Evolutionary conservation across 2,329 filamentous ascomycete genomes (phyloP).

Genomic region (Fusarium sp.): DNA sequence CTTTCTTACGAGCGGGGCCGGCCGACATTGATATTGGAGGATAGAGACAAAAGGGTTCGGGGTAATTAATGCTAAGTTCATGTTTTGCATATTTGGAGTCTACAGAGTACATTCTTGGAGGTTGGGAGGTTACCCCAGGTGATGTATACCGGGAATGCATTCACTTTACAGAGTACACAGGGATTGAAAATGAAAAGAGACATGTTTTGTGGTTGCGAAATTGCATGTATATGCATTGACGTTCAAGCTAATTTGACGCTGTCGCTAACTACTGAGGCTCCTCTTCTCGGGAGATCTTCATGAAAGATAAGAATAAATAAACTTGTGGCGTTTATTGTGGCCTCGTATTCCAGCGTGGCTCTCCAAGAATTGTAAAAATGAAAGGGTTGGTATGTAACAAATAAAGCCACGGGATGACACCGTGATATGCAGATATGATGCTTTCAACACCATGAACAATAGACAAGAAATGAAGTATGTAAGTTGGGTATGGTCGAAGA

Average conservation of each 20-base stretch:
- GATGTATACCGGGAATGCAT: slow-evolving; percentile 4
- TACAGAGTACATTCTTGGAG: slow-evolving; percentile 8
- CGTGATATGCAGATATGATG: slow-evolving; percentile 18
- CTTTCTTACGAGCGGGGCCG: slow-evolving; percentile 17
- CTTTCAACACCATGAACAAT: slow-evolving; percentile 16
- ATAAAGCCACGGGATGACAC: slow-evolving; percentile 21
- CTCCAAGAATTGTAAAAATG: slow-evolving; percentile 34
- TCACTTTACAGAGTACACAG: not conserved
- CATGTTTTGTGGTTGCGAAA: slow-evolving; percentile 8
- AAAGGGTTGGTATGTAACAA: slow-evolving; percentile 19
- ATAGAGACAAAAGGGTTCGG: not conserved
- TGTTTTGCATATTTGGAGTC: slow-evolving; percentile 26
- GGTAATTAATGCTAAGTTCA: not conserved
- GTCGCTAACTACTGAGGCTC: slow-evolving; percentile 13
- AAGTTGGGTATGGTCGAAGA: slow-evolving; percentile 21
- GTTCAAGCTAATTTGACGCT: slow-evolving; percentile 23
- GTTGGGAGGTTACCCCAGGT: slow-evolving; percentile 10
- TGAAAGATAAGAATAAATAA: slow-evolving; percentile 11
- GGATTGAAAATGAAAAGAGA: not conserved
- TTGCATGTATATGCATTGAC: slow-evolving; percentile 25
- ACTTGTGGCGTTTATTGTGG: slow-evolving; percentile 17
- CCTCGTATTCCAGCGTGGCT: slow-evolving; percentile 27
- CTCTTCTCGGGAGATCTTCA: slow-evolving; percentile 30
- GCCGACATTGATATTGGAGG: slow-evolving; percentile 15
- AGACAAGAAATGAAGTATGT: slow-evolving; percentile 20